phyloP scores from a whole-genome alignment of 2,329 filamentous ascomycete species.

The Penicillium sp. region DNA sequence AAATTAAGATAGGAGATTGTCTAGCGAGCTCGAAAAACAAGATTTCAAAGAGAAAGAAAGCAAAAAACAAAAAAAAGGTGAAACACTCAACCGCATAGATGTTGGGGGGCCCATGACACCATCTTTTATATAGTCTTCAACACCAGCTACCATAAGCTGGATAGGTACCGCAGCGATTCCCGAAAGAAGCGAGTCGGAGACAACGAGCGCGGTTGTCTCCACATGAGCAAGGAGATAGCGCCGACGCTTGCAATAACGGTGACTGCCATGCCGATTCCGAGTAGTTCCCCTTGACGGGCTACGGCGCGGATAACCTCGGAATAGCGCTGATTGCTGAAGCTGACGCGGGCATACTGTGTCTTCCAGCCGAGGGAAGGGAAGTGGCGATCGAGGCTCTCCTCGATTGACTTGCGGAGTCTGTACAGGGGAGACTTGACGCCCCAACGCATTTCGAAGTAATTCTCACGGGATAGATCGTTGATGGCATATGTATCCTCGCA shows the following conservation, averaged over 20 bases:
- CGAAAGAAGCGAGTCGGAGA: conserved; percentile 15
- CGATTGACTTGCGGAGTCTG: conserved; percentile 72
- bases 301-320: conserved; percentile 70
- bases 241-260: conserved; percentile 26
- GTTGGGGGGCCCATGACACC: too few relatives aligned
- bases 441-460: conserved; percentile 89
- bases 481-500: conserved; percentile 79
- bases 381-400: conserved; percentile 73
- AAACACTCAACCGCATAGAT: too few relatives aligned
- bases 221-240: conserved; percentile 25
- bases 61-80: background rate
- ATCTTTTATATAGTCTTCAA: too few relatives aligned
- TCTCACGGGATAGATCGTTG: conserved; percentile 83
- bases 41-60: too few relatives aligned
- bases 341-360: conserved; percentile 87
- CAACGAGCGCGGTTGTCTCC: conserved; percentile 24
- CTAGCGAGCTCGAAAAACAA: background rate
- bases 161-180: conserved; percentile 10
- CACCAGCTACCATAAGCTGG: conserved; percentile 11
- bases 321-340: conserved; percentile 89
- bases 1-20: background rate
- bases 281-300: conserved; percentile 59
- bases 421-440: conserved; percentile 75
- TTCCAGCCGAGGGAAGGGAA: conserved; percentile 76
- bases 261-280: conserved; percentile 40